Percentiles rank a stretch among this genome's conserved stretches.
Conservation (phyloP, 768 basidiomycete species). For the Rhodotorula graminis region DNA sequence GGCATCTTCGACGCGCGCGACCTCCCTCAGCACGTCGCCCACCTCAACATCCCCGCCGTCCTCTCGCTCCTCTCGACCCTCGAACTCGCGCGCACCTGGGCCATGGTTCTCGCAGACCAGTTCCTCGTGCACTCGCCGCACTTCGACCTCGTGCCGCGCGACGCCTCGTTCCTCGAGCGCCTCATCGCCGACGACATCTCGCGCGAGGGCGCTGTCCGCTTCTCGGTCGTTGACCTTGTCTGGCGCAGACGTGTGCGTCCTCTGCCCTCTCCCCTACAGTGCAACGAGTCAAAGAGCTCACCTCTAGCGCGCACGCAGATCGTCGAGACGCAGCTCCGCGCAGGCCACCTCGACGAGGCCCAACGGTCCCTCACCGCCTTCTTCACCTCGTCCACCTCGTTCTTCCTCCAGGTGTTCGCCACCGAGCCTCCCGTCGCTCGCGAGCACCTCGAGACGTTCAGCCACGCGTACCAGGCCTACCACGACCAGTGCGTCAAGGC, state of each 20-base stretch:
- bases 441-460: not conserved
- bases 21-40: not conserved
- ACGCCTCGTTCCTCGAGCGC: not conserved
- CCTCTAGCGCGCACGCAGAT: not conserved
- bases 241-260: slow-evolving; percentile 25
- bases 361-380: not conserved
- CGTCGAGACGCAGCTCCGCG: not conserved
- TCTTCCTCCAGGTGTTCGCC: too few species aligned
- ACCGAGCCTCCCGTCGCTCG: not conserved
- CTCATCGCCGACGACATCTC: not conserved
- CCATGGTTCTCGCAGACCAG: not conserved
- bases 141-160: not conserved
- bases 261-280: not conserved
- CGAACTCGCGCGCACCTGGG: not conserved
- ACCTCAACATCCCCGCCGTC: not conserved
- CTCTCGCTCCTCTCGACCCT: not conserved
- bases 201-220: not conserved
- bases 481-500: not conserved
- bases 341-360: not conserved
- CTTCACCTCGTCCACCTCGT: not conserved
- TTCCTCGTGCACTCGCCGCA: not conserved
- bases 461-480: not conserved
- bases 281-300: too few species aligned
- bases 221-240: slow-evolving; percentile 1
- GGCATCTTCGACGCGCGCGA: not conserved